Conservation (phyloP, 1,284 basidiomycete genomes). For the Cutaneotrichosporon sp. region DNA sequence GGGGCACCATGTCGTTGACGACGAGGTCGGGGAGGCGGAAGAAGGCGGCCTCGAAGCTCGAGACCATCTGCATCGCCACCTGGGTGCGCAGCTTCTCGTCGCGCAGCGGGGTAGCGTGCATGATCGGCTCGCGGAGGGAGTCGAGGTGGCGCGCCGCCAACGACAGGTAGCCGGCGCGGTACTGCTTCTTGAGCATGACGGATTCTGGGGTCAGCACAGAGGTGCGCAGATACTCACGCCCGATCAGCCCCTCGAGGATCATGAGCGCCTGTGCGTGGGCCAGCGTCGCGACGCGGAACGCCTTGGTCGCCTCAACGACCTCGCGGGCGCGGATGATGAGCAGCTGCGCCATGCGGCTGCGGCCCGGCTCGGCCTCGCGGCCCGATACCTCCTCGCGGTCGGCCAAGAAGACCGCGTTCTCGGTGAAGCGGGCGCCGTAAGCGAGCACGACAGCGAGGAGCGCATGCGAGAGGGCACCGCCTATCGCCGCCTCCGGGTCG, state of each 20-base stretch:
- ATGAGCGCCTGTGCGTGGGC: conserved; percentile 64
- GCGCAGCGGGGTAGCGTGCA: conserved; percentile 11
- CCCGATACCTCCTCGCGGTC: conserved; percentile 64
- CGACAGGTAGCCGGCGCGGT: conserved; percentile 28
- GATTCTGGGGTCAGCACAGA: conserved; percentile 10
- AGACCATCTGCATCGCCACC: conserved; percentile 59
- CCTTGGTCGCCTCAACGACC: conserved; percentile 79
- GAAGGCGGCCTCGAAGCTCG: conserved; percentile 62
- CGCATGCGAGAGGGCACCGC: conserved; percentile 63
- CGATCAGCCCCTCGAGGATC: conserved; percentile 41
- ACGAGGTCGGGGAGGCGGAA: conserved; percentile 57
- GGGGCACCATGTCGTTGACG: conserved; percentile 2
- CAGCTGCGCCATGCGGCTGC: conserved; percentile 74
- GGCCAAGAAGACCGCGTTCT: conserved; percentile 74
- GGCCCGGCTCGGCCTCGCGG: conserved; percentile 26
- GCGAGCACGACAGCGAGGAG: conserved; percentile 85
- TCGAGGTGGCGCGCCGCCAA: conserved; percentile 31
- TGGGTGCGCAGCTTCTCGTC: conserved; percentile 28
- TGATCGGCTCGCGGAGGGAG: conserved; percentile 2
- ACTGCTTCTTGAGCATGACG: conserved; percentile 21
- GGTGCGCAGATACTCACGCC: conserved; percentile 34
- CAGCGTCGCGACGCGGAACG: conserved; percentile 72
- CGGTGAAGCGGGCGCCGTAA: conserved; percentile 89
- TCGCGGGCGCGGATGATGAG: conserved; percentile 77
- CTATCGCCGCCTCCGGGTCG: conserved; percentile 40